Evolutionary conservation across 208 protist genomes (phyloP), one percentile per base, ranked within the genome.

Genomic region (Leishmania mexicana): DNA sequence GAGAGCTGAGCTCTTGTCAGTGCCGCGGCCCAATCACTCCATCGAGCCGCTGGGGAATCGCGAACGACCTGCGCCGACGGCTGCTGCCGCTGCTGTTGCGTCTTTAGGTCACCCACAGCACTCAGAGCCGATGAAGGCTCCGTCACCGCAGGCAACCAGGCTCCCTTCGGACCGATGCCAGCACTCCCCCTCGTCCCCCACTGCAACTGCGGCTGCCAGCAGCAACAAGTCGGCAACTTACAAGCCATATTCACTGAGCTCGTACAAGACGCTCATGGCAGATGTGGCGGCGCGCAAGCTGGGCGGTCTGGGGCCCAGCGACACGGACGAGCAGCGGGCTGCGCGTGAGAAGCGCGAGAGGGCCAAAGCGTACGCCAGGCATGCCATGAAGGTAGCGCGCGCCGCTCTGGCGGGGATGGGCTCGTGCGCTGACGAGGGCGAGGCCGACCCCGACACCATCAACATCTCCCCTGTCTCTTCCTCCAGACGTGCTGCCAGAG

Each of bases 311-410:
- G 95, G 93, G 0, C 91, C 91, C 2, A 88, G 83, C 51, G 95
- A 97, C 87, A 96, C 91, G 21, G 95, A 97, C 72, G 93, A 82
- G 68, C 93, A 96, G 81, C 92, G 93, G 2, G 79, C 80, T 31
- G 93, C 93, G 1, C 83, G 79, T 5, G 86, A 87, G 75, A 84
- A 86, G 38, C 87, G 90, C 73, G 80, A 83, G 80, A 85, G 92
- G 21, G 84, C 93, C 60, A 71, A 77, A 28, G 85, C 86, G 73
- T 97, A 97, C 87, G 92, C 88, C 17, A 67, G 70, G 13, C 67
- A 81, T n/a, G 93, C 86, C 19, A 88, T 83, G 78, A 49, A 81
- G 53, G 83, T 83, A 17, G 81, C 85, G 3, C 83, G 76, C 54
- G 84, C 86, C 40, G 49, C 75, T 8, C 72, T 87, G 24, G 60